phyloP scores from a whole-genome alignment of 1,139 yeast species.

The Zygosaccharomyces pseudobailii region DNA sequence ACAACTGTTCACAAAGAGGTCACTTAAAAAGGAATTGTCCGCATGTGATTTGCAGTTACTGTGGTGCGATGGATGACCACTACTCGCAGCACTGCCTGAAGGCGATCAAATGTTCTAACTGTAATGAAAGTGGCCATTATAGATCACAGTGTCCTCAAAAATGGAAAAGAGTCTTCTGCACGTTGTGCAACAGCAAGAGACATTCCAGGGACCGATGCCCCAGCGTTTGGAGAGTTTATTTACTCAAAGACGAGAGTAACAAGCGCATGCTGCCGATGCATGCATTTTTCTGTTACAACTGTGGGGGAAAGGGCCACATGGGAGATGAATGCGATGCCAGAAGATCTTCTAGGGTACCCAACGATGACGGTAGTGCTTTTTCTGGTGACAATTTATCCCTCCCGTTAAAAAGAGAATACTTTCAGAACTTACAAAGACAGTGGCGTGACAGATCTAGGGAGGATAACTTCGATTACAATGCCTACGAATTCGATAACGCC shows the following conservation, averaged over 20 bases:
- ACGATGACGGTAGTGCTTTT: conserved; percentile 70
- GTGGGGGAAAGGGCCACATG: conserved; percentile 71
- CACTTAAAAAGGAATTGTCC: conserved; percentile 77
- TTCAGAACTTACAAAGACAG: conserved; percentile 32
- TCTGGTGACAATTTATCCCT: conserved; percentile 67
- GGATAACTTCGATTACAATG: conserved; percentile 19
- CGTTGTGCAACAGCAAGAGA: conserved; percentile 61
- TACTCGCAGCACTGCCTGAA: conserved; percentile 84
- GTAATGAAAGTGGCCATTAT: conserved; percentile 80
- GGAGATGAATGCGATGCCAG: conserved; percentile 75
- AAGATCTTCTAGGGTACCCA: conserved; percentile 64
- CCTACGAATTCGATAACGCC: conserved; percentile 24
- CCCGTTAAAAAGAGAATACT: conserved; percentile 49
- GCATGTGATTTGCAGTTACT: conserved; percentile 81
- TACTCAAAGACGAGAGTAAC: conserved; percentile 37
- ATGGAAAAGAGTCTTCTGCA: conserved; percentile 63
- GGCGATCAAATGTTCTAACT: conserved; percentile 75
- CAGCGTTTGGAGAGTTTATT: conserved; percentile 78
- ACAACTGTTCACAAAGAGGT: conserved; percentile 80
- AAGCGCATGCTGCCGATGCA: conserved; percentile 38
- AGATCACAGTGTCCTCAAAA: conserved; percentile 63
- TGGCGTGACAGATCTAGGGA: conserved; percentile 9
- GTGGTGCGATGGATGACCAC: conserved; percentile 84
- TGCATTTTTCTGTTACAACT: conserved; percentile 69
- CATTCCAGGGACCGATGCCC: conserved; percentile 82